Conservation (phyloP, 768 basidiomycete species). For the Cyclocybe cylindracea region DNA sequence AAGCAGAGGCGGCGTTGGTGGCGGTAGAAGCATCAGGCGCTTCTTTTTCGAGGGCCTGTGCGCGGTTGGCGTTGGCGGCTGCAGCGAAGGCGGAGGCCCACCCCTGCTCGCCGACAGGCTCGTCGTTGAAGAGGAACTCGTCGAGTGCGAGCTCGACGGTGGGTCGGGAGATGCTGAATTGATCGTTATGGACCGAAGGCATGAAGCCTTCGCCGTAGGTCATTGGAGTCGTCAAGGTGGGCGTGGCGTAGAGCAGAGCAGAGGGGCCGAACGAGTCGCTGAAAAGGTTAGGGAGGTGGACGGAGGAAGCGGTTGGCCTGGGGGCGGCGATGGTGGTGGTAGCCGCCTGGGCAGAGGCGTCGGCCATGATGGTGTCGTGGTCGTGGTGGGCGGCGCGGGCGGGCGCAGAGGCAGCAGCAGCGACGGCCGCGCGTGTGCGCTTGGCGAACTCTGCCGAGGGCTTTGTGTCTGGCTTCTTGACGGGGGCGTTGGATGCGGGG, state of each 20-base stretch:
- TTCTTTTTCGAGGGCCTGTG: constrained; percentile 8
- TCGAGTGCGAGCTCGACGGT: constrained; percentile 89
- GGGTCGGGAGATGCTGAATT: constrained; percentile 68
- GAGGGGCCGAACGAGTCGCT: constrained; percentile 76
- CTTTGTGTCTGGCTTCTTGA: constrained; percentile 67
- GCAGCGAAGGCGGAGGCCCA: constrained; percentile 21
- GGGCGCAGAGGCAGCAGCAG: neutral
- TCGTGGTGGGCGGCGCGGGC: constrained; percentile 23
- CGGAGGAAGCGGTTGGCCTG: constrained; percentile 27
- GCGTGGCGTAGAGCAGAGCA: constrained; percentile 68
- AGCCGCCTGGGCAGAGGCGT: constrained; percentile 22
- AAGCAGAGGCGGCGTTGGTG: constrained; percentile 8
- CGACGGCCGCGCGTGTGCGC: constrained; percentile 17
- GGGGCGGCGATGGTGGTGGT: constrained; percentile 4
- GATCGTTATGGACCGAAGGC: constrained; percentile 44
- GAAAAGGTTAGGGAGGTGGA: constrained; percentile 77
- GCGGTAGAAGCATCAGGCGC: constrained; percentile 4
- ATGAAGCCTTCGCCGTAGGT: constrained; percentile 80
- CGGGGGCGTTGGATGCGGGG: constrained; percentile 45
- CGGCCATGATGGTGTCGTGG: constrained; percentile 22
- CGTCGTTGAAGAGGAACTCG: constrained; percentile 65
- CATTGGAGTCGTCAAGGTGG: constrained; percentile 66
- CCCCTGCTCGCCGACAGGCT: constrained; percentile 20
- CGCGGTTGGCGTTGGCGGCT: constrained; percentile 8
- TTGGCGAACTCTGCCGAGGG: constrained; percentile 69